Percentiles rank a stretch among this genome's conserved stretches.
Evolutionary conservation across 768 basidiomycete species (phyloP).

Genomic region (Mycena rosella): DNA sequence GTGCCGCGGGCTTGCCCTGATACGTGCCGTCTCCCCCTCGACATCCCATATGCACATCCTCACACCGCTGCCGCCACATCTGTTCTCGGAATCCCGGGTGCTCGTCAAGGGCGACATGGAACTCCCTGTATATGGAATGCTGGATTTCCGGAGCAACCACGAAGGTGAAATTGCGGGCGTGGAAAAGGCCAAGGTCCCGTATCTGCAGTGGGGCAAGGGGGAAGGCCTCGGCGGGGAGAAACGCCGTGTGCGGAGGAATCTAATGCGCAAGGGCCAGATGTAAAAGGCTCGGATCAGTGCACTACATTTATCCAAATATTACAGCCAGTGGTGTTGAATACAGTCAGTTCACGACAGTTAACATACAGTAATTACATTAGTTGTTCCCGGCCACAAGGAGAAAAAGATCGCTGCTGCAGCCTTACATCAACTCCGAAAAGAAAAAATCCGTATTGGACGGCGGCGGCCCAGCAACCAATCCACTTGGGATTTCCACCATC

Average conservation of each 20-base stretch:
- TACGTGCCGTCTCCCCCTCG: slow-evolving; percentile 66
- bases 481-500: slow-evolving; percentile 89
- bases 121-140: slow-evolving; percentile 87
- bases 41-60: slow-evolving; percentile 76
- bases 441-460: slow-evolving; percentile 87
- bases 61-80: slow-evolving; percentile 73
- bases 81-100: slow-evolving; percentile 59
- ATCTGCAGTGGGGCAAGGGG: slow-evolving; percentile 80
- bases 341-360: slow-evolving; percentile 19
- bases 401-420: background rate
- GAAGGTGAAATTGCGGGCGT: slow-evolving; percentile 59
- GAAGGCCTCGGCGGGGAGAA: slow-evolving; percentile 81
- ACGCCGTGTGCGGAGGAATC: slow-evolving; percentile 82
- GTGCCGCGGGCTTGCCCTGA: slow-evolving; percentile 83
- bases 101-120: slow-evolving; percentile 92
- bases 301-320: slow-evolving; percentile 6
- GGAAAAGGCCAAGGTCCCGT: slow-evolving; percentile 74
- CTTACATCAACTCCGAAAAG: slow-evolving; percentile 75
- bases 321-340: slow-evolving; percentile 31
- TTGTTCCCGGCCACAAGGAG: background rate
- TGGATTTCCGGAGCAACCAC: slow-evolving; percentile 69
- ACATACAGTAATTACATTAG: slow-evolving; percentile 29
- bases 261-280: slow-evolving; percentile 87
- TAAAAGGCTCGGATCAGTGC: slow-evolving; percentile 42
- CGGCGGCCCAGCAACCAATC: slow-evolving; percentile 81